Conservation (phyloP, 441 rosid species). For the Arabidopsis hybrid region DNA sequence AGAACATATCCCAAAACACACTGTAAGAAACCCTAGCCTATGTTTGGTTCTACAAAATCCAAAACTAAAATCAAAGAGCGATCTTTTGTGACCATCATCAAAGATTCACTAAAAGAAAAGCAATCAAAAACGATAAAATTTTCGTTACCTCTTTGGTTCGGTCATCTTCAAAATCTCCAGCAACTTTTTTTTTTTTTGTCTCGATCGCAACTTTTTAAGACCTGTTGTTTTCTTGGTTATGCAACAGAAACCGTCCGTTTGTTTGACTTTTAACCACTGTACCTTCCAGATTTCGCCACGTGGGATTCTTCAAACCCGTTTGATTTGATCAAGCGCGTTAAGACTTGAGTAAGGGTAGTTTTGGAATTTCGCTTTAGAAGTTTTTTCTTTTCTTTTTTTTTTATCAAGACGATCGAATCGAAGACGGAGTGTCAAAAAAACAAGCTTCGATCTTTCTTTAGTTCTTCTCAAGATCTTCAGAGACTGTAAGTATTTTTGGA, state of each 20-base stretch:
- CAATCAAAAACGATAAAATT: neutral
- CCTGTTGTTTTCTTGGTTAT: neutral
- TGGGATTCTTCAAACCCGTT: neutral
- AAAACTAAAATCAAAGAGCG: neutral
- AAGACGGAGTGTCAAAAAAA: constrained; percentile 40
- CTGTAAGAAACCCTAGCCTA: constrained; percentile 38
- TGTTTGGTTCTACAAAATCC: constrained; percentile 5
- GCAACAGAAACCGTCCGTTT: constrained; percentile 32
- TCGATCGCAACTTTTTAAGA: constrained; percentile 26
- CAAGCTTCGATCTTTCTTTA: constrained; percentile 24
- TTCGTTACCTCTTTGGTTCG: constrained; percentile 40
- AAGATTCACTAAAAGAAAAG: neutral
- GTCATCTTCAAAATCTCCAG: constrained; percentile 34
- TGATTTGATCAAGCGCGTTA: constrained; percentile 23
- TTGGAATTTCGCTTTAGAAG: constrained; percentile 32
- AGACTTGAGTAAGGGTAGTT: constrained; percentile 33
- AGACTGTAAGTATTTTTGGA: constrained; percentile 22
- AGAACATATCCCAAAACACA: constrained; percentile 15
- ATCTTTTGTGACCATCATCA: neutral
- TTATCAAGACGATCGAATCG: constrained; percentile 36
- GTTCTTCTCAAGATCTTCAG: constrained; percentile 26
- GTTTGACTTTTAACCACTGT: constrained; percentile 26
- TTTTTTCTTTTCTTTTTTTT: neutral
- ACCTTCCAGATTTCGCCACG: constrained; percentile 31
- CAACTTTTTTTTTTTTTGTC: constrained; percentile 17